Conservation (phyloP, 2,329 filamentous ascomycete species). For the Pyricularia grisea region DNA sequence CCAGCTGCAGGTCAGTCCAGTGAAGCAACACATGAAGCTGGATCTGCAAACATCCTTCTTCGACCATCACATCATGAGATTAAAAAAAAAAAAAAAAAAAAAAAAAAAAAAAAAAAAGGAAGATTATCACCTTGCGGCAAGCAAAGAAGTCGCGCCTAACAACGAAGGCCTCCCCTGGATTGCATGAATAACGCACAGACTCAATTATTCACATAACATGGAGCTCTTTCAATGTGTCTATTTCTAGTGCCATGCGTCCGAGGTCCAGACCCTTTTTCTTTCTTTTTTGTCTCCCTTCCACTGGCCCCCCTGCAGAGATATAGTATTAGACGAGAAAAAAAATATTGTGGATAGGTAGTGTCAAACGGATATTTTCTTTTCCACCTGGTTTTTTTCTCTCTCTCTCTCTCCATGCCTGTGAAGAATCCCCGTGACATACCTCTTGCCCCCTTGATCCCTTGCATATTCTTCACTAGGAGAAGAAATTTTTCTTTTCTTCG, state of each 20-base stretch:
- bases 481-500: neutral
- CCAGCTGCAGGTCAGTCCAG: neutral
- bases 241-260: neutral
- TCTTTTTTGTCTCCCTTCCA: too few species aligned
- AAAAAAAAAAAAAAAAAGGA: too few species aligned
- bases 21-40: neutral
- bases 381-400: too few species aligned
- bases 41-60: neutral
- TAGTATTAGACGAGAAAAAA: neutral
- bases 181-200: neutral
- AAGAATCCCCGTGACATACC: too few species aligned
- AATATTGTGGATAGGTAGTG: too few species aligned
- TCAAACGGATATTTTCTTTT: too few species aligned
- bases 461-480: neutral
- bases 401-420: too few species aligned
- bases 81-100: neutral
- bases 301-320: neutral
- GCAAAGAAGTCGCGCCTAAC: neutral
- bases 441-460: neutral
- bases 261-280: neutral
- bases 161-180: neutral
- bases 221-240: neutral
- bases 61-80: neutral
- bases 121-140: too few species aligned
- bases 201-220: neutral